These are phyloP conservation scores for Boletales sp. DNA, from an alignment of 768 basidiomycete species.

Conservation along the genomic window DNA sequence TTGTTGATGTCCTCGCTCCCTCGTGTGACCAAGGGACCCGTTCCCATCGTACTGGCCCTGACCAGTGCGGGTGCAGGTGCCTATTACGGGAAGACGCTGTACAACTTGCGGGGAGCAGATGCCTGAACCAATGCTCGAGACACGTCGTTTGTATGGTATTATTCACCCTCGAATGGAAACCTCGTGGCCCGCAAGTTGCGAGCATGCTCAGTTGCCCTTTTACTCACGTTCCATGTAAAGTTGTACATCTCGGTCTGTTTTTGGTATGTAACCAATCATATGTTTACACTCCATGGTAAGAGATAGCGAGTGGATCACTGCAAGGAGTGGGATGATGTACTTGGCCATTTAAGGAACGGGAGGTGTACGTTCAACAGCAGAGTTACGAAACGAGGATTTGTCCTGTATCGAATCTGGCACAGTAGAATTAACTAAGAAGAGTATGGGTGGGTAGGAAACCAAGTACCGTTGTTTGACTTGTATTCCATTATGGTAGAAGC, in stretches of 20 bases:
- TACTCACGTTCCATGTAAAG: constrained; percentile 1
- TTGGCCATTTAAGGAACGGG: constrained; percentile 11
- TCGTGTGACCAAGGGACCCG: constrained; percentile 67
- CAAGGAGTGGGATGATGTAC: not conserved
- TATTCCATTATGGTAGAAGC: constrained; percentile 86
- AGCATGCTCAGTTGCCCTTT: not conserved
- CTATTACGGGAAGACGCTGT: constrained; percentile 67
- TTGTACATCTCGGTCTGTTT: constrained; percentile 14
- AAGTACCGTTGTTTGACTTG: constrained; percentile 82
- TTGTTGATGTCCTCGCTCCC: constrained; percentile 73
- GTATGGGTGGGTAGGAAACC: not conserved
- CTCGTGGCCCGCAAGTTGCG: not conserved
- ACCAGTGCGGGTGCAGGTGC: constrained; percentile 57
- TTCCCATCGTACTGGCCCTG: constrained; percentile 59
- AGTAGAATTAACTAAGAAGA: not conserved
- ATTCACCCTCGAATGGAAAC: not conserved
- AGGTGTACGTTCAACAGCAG: constrained; percentile 47
- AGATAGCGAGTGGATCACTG: not conserved
- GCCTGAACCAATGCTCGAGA: constrained; percentile 4
- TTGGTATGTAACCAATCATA: not conserved
- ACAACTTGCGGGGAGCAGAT: constrained; percentile 29
- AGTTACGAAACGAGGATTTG: constrained; percentile 79
- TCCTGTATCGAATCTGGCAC: constrained; percentile 80
- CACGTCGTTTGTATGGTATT: constrained; percentile 8
- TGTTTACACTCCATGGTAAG: constrained; percentile 2